Base-by-base conservation (phyloP, 306 rosid genomes). In the Quercus bicolor region DNA sequence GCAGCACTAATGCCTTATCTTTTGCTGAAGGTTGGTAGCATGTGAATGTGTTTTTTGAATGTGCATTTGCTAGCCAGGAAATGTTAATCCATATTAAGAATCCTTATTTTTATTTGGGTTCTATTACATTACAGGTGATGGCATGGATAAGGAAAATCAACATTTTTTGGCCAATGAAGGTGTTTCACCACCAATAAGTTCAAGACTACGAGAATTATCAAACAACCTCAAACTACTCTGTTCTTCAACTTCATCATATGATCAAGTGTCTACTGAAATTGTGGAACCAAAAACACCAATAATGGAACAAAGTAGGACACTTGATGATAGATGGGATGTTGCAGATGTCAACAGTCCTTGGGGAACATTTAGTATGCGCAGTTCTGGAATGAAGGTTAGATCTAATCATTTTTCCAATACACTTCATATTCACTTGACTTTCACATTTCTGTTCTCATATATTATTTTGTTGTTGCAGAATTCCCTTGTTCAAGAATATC, bases 121-220 rank as follows among this genome's bases (percentile, higher is more conserved):
- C 54, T 75, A 33, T 65, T 72, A 65, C 68, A 73, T 87, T 66
- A 68, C 79, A 94, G 98, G 37, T 48, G 61, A 79, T 34, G 21
- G 23, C 34, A 52, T 75, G 48, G 87, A 74, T 55, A 87, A 85
- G 81, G 95, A 92, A 76, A 88, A 87, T 69, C 68, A 24, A 28
- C 53, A 56, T 61, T 34, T 68, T 40, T 21, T 21, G 68, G 80
- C 77, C 72, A 79, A 77, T 26, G 84, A 66, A 59, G 80, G 75
- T 66, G 78, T 28, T 26, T 88, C 98, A 5, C 97, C 98, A 26
- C 90, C 93, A n/a, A 76, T 95, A n/a, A 95, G 97, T 78, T 80
- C 75, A 77, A 89, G 88, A 71, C 43, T 95, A 57, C 90, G 88
- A 37, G 96, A 88, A 43, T 64, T 95, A 66, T 87, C 93, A 43